Conservation (phyloP, 345 rosid genomes). For the Camelina sativa region DNA sequence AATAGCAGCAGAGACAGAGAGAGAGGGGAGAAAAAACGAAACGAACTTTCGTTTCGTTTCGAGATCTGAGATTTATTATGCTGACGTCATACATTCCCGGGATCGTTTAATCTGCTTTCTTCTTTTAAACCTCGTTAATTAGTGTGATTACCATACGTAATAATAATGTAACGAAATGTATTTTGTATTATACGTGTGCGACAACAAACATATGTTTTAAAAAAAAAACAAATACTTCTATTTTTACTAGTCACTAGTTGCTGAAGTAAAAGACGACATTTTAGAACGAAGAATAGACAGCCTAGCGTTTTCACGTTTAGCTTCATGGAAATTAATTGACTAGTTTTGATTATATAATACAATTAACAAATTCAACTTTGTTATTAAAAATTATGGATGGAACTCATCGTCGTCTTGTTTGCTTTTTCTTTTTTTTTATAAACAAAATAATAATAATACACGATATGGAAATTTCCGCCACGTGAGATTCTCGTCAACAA, state of each 20-base stretch:
- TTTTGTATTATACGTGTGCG: neutral
- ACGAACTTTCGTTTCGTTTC: constrained; percentile 65
- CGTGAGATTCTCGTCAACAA: constrained; percentile 28
- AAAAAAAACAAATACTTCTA: neutral
- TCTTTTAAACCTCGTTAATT: constrained; percentile 1
- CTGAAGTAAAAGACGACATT: constrained; percentile 25
- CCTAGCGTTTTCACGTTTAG: constrained; percentile 30
- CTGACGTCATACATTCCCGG: constrained; percentile 49
- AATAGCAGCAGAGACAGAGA: neutral
- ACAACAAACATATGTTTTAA: constrained; percentile 20
- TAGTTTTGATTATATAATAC: neutral
- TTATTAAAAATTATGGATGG: constrained; percentile 18
- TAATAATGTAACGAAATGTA: neutral
- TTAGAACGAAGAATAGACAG: constrained; percentile 20
- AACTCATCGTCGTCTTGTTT: constrained; percentile 16
- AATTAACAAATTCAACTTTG: constrained; percentile 15
- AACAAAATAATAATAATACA: too few species aligned
- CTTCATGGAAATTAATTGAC: constrained; percentile 25
- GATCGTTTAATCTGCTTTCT: constrained; percentile 19
- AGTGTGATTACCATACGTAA: neutral
- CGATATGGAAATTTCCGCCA: constrained; percentile 19
- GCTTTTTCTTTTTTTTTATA: neutral
- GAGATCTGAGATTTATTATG: constrained; percentile 67
- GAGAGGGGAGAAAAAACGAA: constrained; percentile 40
- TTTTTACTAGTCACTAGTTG: too few species aligned